Conservation (phyloP, 2,329 filamentous ascomycete genomes). For the Stagonosporopsis tanaceti region DNA sequence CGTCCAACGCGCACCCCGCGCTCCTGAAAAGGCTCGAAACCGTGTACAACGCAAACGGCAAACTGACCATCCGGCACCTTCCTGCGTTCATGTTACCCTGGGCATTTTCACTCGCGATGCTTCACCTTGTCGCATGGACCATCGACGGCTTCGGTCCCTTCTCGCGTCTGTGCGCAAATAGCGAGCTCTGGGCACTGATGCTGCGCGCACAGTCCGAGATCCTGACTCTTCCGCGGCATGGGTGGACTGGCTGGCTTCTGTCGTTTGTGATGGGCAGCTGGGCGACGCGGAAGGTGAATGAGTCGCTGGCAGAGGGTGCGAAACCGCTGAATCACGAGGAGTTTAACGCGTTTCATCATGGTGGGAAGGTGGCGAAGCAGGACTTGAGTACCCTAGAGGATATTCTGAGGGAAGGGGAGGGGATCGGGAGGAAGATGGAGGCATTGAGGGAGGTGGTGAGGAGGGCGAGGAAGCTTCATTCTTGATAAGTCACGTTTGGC, state of each 20-base stretch:
- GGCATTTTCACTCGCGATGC: conserved; percentile 7
- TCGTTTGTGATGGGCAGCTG: conserved; percentile 26
- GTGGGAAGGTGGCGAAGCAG: conserved; percentile 29
- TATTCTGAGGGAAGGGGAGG: conserved; percentile 27
- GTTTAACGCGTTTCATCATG: conserved; percentile 36
- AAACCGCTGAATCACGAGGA: conserved; percentile 19
- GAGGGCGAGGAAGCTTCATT: not conserved
- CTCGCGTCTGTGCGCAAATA: conserved; percentile 15
- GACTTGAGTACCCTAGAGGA: conserved; percentile 25
- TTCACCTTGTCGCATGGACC: conserved; percentile 25
- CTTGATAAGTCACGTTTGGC: too few relatives aligned
- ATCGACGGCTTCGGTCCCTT: conserved; percentile 26
- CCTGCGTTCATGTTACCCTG: conserved; percentile 15
- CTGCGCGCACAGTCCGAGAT: conserved; percentile 28
- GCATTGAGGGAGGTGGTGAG: conserved; percentile 3
- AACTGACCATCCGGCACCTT: conserved; percentile 1
- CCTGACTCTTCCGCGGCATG: conserved; percentile 23
- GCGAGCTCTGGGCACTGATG: conserved; percentile 26
- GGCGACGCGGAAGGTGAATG: conserved; percentile 19
- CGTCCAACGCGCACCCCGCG: conserved; percentile 20
- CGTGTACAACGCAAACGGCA: conserved; percentile 20
- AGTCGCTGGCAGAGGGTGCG: conserved; percentile 8
- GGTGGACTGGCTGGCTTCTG: conserved; percentile 30
- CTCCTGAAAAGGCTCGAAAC: conserved; percentile 15
- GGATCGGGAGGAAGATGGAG: conserved; percentile 22